Conservation (phyloP, 2,329 filamentous ascomycete species). For the Didymella pinodella region DNA sequence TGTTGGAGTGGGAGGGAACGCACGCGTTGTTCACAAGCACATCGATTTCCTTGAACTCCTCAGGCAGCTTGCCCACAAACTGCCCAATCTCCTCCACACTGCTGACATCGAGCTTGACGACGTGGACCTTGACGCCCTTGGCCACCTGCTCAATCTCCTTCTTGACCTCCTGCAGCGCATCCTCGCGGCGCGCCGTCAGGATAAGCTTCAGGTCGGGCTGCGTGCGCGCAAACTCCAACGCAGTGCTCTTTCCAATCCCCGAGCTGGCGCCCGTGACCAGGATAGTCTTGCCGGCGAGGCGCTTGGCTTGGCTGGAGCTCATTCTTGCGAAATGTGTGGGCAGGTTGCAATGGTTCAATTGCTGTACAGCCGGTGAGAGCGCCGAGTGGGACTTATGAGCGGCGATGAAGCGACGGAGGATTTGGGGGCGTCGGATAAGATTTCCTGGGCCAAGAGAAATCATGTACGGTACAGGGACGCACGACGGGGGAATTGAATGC, state of each 20-base stretch:
- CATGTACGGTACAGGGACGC: constrained; percentile 14
- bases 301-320: constrained; percentile 74
- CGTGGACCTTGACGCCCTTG: constrained; percentile 75
- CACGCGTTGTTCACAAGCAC: constrained; percentile 96
- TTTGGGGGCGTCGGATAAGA: constrained; percentile 8
- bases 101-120: constrained; percentile 87
- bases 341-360: constrained; percentile 9
- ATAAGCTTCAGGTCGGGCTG: constrained; percentile 83
- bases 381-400: constrained; percentile 7
- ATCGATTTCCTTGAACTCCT: constrained; percentile 84
- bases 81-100: constrained; percentile 74
- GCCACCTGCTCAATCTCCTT: constrained; percentile 78
- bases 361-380: constrained; percentile 15
- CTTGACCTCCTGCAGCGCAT: constrained; percentile 78
- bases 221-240: constrained; percentile 92
- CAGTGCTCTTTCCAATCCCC: constrained; percentile 83
- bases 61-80: constrained; percentile 77
- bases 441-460: constrained; percentile 16
- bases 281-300: constrained; percentile 91
- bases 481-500: constrained; percentile 11
- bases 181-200: constrained; percentile 85
- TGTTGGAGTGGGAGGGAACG: constrained; percentile 41
- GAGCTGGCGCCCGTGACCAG: constrained; percentile 92
- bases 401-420: constrained; percentile 4
- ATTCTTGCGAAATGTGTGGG: constrained; percentile 57